A percentile compares a stretch with the other conserved stretches of the same genome.
These are phyloP conservation scores for Kwoniella sp. DNA, from an alignment of 768 basidiomycete species.

Conservation along the genomic window DNA sequence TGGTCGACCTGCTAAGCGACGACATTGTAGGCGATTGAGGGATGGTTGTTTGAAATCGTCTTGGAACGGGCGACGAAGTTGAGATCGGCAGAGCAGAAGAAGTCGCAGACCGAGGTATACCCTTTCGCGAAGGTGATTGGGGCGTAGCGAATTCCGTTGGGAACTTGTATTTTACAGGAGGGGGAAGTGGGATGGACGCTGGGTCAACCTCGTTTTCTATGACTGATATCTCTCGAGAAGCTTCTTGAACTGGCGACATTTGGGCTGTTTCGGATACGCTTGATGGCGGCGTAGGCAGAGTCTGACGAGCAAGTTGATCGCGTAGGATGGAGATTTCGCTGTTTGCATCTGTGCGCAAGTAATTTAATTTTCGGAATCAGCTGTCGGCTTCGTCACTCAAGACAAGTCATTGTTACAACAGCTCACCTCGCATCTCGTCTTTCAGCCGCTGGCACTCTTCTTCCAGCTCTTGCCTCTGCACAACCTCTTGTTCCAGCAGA, in stretches of 20 bases:
- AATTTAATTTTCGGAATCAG: conserved; percentile 20
- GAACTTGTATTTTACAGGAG: conserved; percentile 9
- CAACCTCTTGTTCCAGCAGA: conserved; percentile 88
- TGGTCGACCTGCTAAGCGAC: conserved; percentile 37
- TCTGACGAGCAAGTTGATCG: conserved; percentile 64
- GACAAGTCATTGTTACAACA: background rate
- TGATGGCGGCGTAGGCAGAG: conserved; percentile 40
- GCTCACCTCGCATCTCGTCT: conserved; percentile 86
- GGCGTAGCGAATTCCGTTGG: conserved; percentile 11
- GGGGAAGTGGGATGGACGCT: conserved; percentile 13
- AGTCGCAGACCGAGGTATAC: conserved; percentile 16
- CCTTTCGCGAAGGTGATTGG: conserved; percentile 31
- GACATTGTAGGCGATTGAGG: conserved; percentile 35
- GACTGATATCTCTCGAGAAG: conserved; percentile 22
- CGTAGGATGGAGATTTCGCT: conserved; percentile 80
- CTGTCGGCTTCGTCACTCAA: conserved; percentile 2
- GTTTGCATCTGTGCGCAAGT: conserved; percentile 68
- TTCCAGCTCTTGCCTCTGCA: conserved; percentile 85
- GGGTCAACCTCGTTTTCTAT: conserved; percentile 28
- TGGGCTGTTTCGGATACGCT: conserved; percentile 28
- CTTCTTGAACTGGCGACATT: conserved; percentile 37
- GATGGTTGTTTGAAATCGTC: conserved; percentile 18
- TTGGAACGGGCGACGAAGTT: conserved; percentile 7
- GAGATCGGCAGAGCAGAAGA: conserved; percentile 12
- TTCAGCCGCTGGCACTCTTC: conserved; percentile 87